These are phyloP conservation scores for Candida sonorensis DNA, from an alignment of 805 yeast genomes.

Conservation along the genomic window DNA sequence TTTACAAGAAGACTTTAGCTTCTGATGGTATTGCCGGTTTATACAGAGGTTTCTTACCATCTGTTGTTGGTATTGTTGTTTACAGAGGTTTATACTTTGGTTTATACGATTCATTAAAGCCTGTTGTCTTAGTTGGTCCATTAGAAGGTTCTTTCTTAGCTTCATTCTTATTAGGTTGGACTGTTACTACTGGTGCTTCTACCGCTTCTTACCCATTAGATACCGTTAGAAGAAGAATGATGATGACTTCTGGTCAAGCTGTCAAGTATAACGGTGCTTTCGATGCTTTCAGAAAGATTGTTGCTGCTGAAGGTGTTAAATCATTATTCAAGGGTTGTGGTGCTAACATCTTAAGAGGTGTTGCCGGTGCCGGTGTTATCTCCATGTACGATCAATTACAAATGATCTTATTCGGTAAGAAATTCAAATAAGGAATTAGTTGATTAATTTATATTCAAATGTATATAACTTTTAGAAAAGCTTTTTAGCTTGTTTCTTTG, in stretches of 20 bases:
- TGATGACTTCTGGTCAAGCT: constrained; percentile 99
- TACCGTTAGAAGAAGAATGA: constrained; percentile 99
- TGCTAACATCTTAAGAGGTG: constrained; percentile 99
- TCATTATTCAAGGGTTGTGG: constrained; percentile 99
- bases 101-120: constrained; percentile 94
- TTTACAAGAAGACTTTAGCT: constrained; percentile 91
- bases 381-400: constrained; percentile 97
- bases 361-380: constrained; percentile 99
- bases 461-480: too few relatives aligned
- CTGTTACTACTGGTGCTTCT: constrained; percentile 97
- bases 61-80: constrained; percentile 94
- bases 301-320: constrained; percentile 89
- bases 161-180: constrained; percentile 95
- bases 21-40: constrained; percentile 97
- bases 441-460: constrained; percentile 11
- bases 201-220: constrained; percentile 99
- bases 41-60: constrained; percentile 99
- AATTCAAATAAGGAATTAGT: constrained; percentile 63
- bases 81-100: constrained; percentile 99
- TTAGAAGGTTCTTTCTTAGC: constrained; percentile 93
- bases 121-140: constrained; percentile 89
- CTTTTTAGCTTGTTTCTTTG: too few relatives aligned
- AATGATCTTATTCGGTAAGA: constrained; percentile 92
- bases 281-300: constrained; percentile 87
- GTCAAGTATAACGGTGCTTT: constrained; percentile 93